Evolutionary conservation across 2,329 filamentous ascomycete genomes (phyloP).

Genomic region (Tolypocladium endophyticum): DNA sequence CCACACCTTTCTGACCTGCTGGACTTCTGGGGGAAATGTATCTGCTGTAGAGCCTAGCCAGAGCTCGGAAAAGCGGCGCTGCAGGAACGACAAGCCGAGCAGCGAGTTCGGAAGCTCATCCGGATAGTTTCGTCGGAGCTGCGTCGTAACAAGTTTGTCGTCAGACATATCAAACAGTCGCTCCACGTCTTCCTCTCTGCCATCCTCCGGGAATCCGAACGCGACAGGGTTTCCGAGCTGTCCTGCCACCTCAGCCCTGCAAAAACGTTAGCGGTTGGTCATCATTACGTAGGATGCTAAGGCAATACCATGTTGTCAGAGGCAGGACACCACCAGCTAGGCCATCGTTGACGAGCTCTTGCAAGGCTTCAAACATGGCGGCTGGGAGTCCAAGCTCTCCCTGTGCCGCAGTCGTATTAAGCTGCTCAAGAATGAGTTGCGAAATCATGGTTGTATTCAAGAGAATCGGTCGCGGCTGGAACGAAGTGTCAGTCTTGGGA

Average conservation of each 20-base stretch:
- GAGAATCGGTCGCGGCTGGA: conserved; percentile 5
- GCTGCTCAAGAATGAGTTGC: conserved; percentile 8
- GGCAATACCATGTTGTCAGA: conserved; percentile 21
- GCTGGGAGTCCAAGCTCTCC: conserved; percentile 15
- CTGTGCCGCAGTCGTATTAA: conserved; percentile 6
- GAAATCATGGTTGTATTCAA: conserved; percentile 15
- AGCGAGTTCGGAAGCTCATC: conserved; percentile 13
- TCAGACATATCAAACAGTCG: conserved; percentile 15
- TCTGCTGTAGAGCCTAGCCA: conserved; percentile 19
- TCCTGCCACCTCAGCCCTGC: conserved; percentile 3
- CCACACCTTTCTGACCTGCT: conserved; percentile 14
- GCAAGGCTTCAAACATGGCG: conserved; percentile 15
- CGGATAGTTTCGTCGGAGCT: conserved; percentile 14
- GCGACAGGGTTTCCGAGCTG: not conserved
- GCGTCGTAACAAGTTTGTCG: conserved; percentile 17
- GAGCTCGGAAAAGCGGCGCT: conserved; percentile 16
- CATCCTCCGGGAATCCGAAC: conserved; percentile 7
- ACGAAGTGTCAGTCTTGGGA: not conserved
- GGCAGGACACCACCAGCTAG: conserved; percentile 13
- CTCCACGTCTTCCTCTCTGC: conserved; percentile 16
- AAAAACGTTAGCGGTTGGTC: not conserved
- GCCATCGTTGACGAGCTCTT: conserved; percentile 14
- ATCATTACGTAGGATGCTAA: not conserved
- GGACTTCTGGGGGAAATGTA: conserved; percentile 12
- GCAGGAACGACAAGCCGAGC: conserved; percentile 16